Conservation (phyloP, 2,329 filamentous ascomycete species). For the Scolecobasidium constrictum region DNA sequence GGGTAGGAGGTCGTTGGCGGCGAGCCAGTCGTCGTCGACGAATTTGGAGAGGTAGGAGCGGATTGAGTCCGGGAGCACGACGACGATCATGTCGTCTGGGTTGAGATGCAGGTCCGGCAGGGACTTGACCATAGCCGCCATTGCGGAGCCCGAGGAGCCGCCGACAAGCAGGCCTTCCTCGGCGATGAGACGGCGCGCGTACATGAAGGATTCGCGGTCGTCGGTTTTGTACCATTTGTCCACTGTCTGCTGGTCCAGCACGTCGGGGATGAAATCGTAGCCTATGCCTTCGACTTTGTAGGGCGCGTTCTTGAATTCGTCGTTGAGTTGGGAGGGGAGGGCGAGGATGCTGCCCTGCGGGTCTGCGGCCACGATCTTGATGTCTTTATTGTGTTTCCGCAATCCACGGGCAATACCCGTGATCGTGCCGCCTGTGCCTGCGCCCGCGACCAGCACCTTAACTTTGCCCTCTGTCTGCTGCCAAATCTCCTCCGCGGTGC, state of each 20-base stretch:
- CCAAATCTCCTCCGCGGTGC: constrained; percentile 96
- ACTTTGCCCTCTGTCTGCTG: constrained; percentile 75
- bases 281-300: constrained; percentile 99
- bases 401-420: constrained; percentile 79
- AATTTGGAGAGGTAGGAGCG: constrained; percentile 97
- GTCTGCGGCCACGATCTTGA: constrained; percentile 89
- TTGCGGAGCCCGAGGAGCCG: constrained; percentile 85
- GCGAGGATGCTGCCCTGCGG: constrained; percentile 88
- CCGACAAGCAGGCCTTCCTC: constrained; percentile 92
- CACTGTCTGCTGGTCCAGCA: constrained; percentile 67
- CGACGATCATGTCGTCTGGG: constrained; percentile 80
- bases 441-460: constrained; percentile 76
- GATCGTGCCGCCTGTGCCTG: constrained; percentile 91
- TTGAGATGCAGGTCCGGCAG: constrained; percentile 65
- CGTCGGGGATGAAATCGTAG: constrained; percentile 96
- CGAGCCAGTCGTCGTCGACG: constrained; percentile 97
- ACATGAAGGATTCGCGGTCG: constrained; percentile 81
- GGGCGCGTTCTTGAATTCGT: constrained; percentile 65
- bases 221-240: constrained; percentile 99
- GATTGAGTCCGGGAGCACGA: constrained; percentile 90
- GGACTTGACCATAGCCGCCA: constrained; percentile 69
- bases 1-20: constrained; percentile 83
- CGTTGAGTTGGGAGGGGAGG: constrained; percentile 67
- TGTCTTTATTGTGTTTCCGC: constrained; percentile 70
- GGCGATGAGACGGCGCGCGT: constrained; percentile 78